These are phyloP conservation scores for Pilatotrama ljubarskyi DNA, from an alignment of 768 basidiomycete species.

Conservation along the genomic window DNA sequence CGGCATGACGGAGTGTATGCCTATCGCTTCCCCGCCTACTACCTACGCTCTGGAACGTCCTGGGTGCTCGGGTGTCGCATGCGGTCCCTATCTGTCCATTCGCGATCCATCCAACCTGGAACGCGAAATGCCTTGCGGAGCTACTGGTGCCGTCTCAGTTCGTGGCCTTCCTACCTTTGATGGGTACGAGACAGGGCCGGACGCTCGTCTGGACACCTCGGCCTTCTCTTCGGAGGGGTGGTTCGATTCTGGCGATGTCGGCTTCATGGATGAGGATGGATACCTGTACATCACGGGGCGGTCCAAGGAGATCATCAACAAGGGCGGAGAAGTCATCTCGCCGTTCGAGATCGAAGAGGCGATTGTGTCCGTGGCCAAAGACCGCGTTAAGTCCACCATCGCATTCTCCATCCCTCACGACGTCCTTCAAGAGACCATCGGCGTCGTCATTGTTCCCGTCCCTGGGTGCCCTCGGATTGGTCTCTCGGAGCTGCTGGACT, in stretches of 20 bases:
- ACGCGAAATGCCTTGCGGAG: slow-evolving; percentile 38
- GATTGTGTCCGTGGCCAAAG: slow-evolving; percentile 43
- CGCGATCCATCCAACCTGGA: slow-evolving; percentile 40
- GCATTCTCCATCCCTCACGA: slow-evolving; percentile 50
- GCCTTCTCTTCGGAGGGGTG: slow-evolving; percentile 52
- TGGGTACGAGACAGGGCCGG: slow-evolving; percentile 50
- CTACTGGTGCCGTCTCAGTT: slow-evolving; percentile 54
- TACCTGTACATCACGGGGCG: slow-evolving; percentile 56
- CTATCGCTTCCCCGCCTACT: slow-evolving; percentile 47
- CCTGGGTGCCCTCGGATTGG: slow-evolving; percentile 39
- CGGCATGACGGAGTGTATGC: slow-evolving; percentile 60
- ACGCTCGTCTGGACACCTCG: slow-evolving; percentile 44
- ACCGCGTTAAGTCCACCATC: slow-evolving; percentile 42
- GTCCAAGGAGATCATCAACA: slow-evolving; percentile 61
- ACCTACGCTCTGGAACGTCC: slow-evolving; percentile 48
- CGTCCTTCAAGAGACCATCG: slow-evolving; percentile 49
- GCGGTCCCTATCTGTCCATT: slow-evolving; percentile 49
- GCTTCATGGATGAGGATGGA: slow-evolving; percentile 48
- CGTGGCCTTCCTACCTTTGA: slow-evolving; percentile 55
- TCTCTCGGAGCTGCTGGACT: slow-evolving; percentile 43
- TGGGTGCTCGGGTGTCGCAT: slow-evolving; percentile 49
- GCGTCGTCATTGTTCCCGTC: slow-evolving; percentile 43
- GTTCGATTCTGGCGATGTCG: slow-evolving; percentile 54
- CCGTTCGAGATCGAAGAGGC: slow-evolving; percentile 66
- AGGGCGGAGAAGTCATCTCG: slow-evolving; percentile 61